Conservation (phyloP, 2,329 filamentous ascomycete genomes). For the Clarireedia homoeocarpa region DNA sequence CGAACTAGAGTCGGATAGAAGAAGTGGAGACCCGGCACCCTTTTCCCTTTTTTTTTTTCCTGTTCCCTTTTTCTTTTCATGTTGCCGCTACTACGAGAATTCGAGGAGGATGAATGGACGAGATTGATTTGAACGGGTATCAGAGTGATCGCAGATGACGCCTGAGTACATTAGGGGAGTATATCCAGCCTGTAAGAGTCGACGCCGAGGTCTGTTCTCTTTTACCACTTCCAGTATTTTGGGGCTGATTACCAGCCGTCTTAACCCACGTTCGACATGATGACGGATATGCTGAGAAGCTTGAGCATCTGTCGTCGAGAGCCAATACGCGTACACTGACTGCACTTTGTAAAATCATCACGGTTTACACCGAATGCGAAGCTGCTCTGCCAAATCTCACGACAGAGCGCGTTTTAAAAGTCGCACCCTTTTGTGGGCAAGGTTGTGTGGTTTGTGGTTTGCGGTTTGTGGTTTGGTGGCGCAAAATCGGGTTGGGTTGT, state of each 20-base stretch:
- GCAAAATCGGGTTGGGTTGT: conserved; percentile 36
- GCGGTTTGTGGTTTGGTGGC: conserved; percentile 2
- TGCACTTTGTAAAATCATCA: not conserved
- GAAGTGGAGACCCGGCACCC: not conserved
- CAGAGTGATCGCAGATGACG: conserved; percentile 4
- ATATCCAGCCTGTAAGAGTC: conserved; percentile 5
- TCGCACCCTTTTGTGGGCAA: not conserved
- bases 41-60: not conserved
- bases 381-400: no score
- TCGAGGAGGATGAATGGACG: not conserved
- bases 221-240: not conserved
- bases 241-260: no score
- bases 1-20: not conserved
- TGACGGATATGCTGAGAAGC: not conserved
- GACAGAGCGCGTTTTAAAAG: not conserved
- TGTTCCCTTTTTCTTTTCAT: not conserved
- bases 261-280: no score
- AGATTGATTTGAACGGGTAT: not conserved
- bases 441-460: not conserved
- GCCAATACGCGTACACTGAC: not conserved
- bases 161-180: not conserved
- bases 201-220: conserved; percentile 1
- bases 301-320: no score
- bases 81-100: not conserved
- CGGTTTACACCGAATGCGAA: no score